Evolutionary conservation across 2,329 filamentous ascomycete species (phyloP), one percentile per base, ranked within the genome.

Genomic region (Epichloe glyceriae): DNA sequence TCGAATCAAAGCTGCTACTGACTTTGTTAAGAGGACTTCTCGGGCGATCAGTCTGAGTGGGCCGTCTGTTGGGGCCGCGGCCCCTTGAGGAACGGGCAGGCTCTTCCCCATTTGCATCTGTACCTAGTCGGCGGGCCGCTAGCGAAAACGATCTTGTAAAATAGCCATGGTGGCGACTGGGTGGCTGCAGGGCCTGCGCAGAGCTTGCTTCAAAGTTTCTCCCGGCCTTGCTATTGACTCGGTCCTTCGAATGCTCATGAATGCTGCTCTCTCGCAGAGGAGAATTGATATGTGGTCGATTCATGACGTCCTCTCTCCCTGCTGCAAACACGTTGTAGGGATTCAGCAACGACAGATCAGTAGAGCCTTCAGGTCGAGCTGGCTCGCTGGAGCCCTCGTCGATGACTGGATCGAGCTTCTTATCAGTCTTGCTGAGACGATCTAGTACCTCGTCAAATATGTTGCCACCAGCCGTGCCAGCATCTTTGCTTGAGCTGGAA

Each of bases 251-350:
- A 22, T 38, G n/a, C 17, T 51, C 50, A 14, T 52, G 50, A n/a
- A 46, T 42, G 30, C 61, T 52, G 3, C 52, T 56, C 26, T 57
- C 52, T 43, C 50, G 57, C 2, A 66, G 52, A 12, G 62, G 62
- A 7, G 64, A 67, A 26, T 59, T 53, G 8, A 64, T 52, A 1
- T 53, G 57, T 10, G 62, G 62, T 19, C 50, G 55, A n/a, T 64
- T 52, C 4, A 37, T 44, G 33, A 15, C 51, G 45, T 10, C 49
- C 50, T 12, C 39, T 50, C 7, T 52, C 52, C 42, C 50, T 56
- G 22, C 47, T 49, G 22, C 56, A 47, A 40, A 60, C 52, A 57
- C 49, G 8, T 58, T 57, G 30, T 65, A 60, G 2, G 61, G 58
- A 38, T 60, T 63, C 2, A 59, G 39, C n/a, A 56, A 54, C 14